Evolutionary conservation across 495 filamentous ascomycete genomes (phyloP), one percentile per base, ranked within the genome.

Genomic region (Aspergillus biplanus): DNA sequence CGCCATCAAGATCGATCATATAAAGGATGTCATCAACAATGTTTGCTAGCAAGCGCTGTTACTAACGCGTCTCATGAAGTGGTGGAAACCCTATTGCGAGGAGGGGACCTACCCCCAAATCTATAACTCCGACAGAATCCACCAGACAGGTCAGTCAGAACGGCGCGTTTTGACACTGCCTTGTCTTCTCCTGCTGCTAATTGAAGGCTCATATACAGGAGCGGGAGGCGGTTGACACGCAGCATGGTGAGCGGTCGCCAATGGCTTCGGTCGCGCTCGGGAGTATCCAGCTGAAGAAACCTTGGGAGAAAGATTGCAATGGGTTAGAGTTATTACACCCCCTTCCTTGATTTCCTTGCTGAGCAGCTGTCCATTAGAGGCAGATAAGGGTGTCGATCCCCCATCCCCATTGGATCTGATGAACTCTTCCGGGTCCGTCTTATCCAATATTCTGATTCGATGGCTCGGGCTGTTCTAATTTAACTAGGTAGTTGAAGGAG

Each of bases 51-150:
- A 15, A 15, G 42, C 0, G 48, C 32, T 7, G 18, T 53, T 54
- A 55, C 33, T 39, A 3, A 7, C 35, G 16, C n/a, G 44, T 21
- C 21, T 27, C 21, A 27, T 53, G 5, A 15, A 48, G 47, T 39
- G 46, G 33, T 21, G 47, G 0, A 50, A 21, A 6, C 0, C 39
- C 39, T 13, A 13, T 15, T 44, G 42, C 37, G 47, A 16, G 27
- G 15, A 7, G 16, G n/a, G 13, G 31, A 12, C 35, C 32, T 67
- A 67, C 65, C 61, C 16, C 61, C 58, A 49, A 67, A 67, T 44
- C 56, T 61, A 5, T 52, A 67, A 39, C 58, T 67, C 12, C 65
- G 65, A 56, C 58, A 62, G 33, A 62, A 65, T 33, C 65, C 65
- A 15, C 58, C 54, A 3, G 62, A 65, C 15, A 67, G 13, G 47